These are phyloP conservation scores for Scortechinia acanthostroma DNA, from an alignment of 2,329 filamentous ascomycete species.

Conservation along the genomic window DNA sequence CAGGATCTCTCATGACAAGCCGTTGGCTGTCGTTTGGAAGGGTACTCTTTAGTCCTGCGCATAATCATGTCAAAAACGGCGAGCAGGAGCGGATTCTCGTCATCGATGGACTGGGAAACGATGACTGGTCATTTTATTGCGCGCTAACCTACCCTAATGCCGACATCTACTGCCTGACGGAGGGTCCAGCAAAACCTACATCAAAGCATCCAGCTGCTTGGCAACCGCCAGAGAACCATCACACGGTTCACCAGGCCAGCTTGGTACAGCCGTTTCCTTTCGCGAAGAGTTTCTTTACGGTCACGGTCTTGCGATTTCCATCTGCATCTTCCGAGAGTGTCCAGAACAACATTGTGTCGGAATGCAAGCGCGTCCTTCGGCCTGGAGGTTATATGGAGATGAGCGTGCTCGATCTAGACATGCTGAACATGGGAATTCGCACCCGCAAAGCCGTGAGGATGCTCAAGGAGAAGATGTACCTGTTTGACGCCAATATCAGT, in stretches of 20 bases:
- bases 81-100: slow-evolving; percentile 33
- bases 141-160: slow-evolving; percentile 35
- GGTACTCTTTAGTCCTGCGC: slow-evolving; percentile 37
- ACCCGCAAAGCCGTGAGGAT: slow-evolving; percentile 31
- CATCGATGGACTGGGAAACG: slow-evolving; percentile 38
- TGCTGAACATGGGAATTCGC: slow-evolving; percentile 37
- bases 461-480: slow-evolving; percentile 33
- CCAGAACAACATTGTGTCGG: slow-evolving; percentile 31
- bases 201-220: slow-evolving; percentile 26
- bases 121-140: slow-evolving; percentile 42
- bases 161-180: slow-evolving; percentile 30
- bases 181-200: slow-evolving; percentile 16
- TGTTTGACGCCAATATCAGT: slow-evolving; percentile 27
- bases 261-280: slow-evolving; percentile 32
- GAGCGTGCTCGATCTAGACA: slow-evolving; percentile 36
- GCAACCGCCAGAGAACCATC: slow-evolving; percentile 29
- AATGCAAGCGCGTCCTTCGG: slow-evolving; percentile 36
- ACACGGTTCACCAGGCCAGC: slow-evolving; percentile 27
- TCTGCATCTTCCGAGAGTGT: slow-evolving; percentile 29
- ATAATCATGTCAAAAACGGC: slow-evolving; percentile 28
- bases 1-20: slow-evolving; percentile 38
- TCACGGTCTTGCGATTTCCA: slow-evolving; percentile 33
- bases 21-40: slow-evolving; percentile 39
- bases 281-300: slow-evolving; percentile 33
- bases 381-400: slow-evolving; percentile 37